These are phyloP conservation scores for Saccharomyces hybrid DNA, from an alignment of 1,139 yeast genomes.

Conservation along the genomic window DNA sequence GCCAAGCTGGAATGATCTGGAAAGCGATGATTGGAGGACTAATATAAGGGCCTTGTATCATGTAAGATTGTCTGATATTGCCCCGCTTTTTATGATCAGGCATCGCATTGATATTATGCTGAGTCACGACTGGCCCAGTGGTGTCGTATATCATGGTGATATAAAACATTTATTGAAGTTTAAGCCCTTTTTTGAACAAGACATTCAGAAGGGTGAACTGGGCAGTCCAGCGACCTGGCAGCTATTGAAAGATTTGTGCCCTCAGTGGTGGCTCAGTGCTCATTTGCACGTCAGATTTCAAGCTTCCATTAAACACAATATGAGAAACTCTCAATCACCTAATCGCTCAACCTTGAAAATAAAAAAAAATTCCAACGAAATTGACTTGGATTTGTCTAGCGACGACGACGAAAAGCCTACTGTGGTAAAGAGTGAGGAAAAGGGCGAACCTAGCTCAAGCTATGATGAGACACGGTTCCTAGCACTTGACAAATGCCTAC, in stretches of 20 bases:
- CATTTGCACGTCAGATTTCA: constrained; percentile 75
- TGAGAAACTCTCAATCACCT: constrained; percentile 6
- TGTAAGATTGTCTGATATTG: constrained; percentile 54
- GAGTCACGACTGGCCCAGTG: constrained; percentile 95
- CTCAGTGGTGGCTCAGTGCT: constrained; percentile 78
- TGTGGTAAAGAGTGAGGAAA: constrained; percentile 5
- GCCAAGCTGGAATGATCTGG: constrained; percentile 17
- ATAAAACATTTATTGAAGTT: constrained; percentile 38
- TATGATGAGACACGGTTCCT: constrained; percentile 46
- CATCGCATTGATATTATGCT: constrained; percentile 40
- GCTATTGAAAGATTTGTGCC: constrained; percentile 49
- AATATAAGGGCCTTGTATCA: constrained; percentile 62
- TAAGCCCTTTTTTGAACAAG: constrained; percentile 65
- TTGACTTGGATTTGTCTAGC: constrained; percentile 35
- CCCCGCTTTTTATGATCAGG: constrained; percentile 43
- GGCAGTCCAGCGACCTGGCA: constrained; percentile 72
- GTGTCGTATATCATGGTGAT: constrained; percentile 64
- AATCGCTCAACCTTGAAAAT: constrained; percentile 13
- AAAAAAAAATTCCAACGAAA: constrained; percentile 35
- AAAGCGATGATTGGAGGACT: constrained; percentile 33
- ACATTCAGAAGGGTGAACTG: constrained; percentile 50
- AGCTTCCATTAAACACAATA: constrained; percentile 43
- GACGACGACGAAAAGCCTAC: constrained; percentile 2
- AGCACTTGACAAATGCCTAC: constrained; percentile 81
- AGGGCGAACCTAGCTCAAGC: not conserved